A percentile compares a stretch with the other conserved stretches of the same genome.
Conservation (phyloP, 2,329 filamentous ascomycete genomes). For the Aspergillus tamarii region DNA sequence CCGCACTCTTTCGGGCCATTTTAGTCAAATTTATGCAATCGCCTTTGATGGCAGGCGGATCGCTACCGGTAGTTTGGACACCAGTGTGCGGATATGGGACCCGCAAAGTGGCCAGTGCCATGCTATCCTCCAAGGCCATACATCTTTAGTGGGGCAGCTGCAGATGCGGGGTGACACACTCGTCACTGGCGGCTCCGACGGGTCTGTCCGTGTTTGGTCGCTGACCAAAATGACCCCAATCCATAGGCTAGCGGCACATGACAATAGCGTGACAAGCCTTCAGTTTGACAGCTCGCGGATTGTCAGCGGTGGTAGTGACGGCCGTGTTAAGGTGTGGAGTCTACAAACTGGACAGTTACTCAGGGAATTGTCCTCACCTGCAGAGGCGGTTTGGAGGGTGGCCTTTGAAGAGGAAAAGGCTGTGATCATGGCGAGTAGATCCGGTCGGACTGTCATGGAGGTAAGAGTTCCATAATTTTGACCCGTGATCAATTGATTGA, state of each 20-base stretch:
- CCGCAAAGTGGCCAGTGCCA: constrained; percentile 82
- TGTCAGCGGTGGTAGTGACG: constrained; percentile 93
- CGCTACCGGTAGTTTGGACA: constrained; percentile 93
- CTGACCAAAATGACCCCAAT: constrained; percentile 87
- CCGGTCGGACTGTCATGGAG: constrained; percentile 93
- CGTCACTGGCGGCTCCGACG: constrained; percentile 94
- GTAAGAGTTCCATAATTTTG: constrained; percentile 56
- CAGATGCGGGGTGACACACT: constrained; percentile 95
- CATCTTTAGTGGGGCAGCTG: constrained; percentile 91
- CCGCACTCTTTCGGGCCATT: constrained; percentile 88
- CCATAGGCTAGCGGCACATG: constrained; percentile 91
- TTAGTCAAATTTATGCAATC: constrained; percentile 98
- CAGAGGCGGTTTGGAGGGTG: constrained; percentile 95
- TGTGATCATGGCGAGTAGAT: constrained; percentile 87
- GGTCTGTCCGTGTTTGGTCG: constrained; percentile 95
- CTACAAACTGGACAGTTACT: constrained; percentile 88
- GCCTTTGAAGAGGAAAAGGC: constrained; percentile 99
- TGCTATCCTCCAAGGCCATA: constrained; percentile 93
- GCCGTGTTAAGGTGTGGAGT: constrained; percentile 98
- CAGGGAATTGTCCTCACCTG: constrained; percentile 85
- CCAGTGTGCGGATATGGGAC: constrained; percentile 96
- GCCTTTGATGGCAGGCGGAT: constrained; percentile 94
- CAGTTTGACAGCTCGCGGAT: constrained; percentile 97
- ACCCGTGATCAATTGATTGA: constrained; percentile 12
- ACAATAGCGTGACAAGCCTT: constrained; percentile 96